phyloP scores from a whole-genome alignment of 352 stramenopile species.

The Globisporangium mamillatum region DNA sequence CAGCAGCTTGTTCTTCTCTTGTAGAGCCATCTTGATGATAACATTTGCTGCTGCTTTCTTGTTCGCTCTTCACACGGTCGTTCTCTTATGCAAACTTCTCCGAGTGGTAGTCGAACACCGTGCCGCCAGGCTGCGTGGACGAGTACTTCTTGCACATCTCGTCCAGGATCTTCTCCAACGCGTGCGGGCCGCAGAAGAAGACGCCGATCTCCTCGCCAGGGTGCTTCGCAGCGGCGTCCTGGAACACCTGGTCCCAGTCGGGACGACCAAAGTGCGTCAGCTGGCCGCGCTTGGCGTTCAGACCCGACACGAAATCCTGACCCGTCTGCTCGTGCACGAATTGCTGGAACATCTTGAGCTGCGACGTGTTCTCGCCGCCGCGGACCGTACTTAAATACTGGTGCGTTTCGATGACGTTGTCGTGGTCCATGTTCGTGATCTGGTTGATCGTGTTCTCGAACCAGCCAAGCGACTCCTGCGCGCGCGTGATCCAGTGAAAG shows the following conservation, averaged over 20 bases:
- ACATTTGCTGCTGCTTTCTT: background rate
- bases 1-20: constrained; percentile 1
- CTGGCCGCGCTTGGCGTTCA: constrained; percentile 58
- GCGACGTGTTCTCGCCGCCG: constrained; percentile 61
- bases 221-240: constrained; percentile 42
- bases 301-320: constrained; percentile 76
- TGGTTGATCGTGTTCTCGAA: constrained; percentile 88
- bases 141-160: constrained; percentile 72
- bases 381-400: constrained; percentile 85
- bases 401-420: constrained; percentile 79
- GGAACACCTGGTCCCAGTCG: constrained; percentile 82
- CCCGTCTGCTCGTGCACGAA: constrained; percentile 78
- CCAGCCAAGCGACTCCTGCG: constrained; percentile 77
- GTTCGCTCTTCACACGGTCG: background rate
- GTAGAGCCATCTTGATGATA: constrained; percentile 7
- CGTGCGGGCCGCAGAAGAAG: constrained; percentile 83
- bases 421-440: constrained; percentile 68
- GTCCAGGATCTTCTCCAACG: constrained; percentile 71
- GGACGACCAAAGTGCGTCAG: constrained; percentile 84
- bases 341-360: constrained; percentile 84
- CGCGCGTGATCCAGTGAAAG: constrained; percentile 85
- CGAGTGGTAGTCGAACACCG: constrained; percentile 81
- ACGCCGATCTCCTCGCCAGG: constrained; percentile 77
- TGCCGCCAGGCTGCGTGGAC: constrained; percentile 45
- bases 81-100: constrained; percentile 71